A percentile compares a stretch with the other conserved stretches of the same genome.
These are phyloP conservation scores for Sclerotinia spermophila DNA, from an alignment of 2,329 filamentous ascomycete species.

Conservation along the genomic window DNA sequence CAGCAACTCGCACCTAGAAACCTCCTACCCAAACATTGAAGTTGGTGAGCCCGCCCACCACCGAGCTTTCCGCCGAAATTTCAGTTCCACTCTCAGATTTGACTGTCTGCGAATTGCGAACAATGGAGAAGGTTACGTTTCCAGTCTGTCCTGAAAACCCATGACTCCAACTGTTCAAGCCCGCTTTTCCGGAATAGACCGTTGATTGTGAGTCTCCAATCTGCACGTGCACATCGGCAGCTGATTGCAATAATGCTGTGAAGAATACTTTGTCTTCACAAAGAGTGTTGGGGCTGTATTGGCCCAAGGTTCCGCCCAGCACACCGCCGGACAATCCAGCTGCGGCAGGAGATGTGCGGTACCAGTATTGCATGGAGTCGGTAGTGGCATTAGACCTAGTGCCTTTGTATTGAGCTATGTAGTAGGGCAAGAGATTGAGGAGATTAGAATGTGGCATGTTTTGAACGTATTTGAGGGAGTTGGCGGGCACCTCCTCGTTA, in stretches of 20 bases:
- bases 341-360: slow-evolving; percentile 39
- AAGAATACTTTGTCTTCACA: slow-evolving; percentile 36
- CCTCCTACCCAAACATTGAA: slow-evolving; percentile 34
- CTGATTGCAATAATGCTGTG: slow-evolving; percentile 32
- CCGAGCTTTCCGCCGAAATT: slow-evolving; percentile 28
- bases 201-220: slow-evolving; percentile 32
- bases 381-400: slow-evolving; percentile 33
- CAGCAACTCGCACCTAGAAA: slow-evolving; percentile 21
- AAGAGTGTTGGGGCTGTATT: slow-evolving; percentile 33
- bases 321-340: slow-evolving; percentile 38
- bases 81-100: slow-evolving; percentile 28
- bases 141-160: slow-evolving; percentile 37
- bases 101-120: slow-evolving; percentile 27
- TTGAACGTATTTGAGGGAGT: slow-evolving; percentile 46
- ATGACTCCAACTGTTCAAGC: slow-evolving; percentile 32
- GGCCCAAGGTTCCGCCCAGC: too few relatives aligned
- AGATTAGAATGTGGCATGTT: slow-evolving; percentile 50
- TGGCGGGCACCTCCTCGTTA: slow-evolving; percentile 36
- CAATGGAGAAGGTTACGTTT: slow-evolving; percentile 33
- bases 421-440: slow-evolving; percentile 47
- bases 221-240: slow-evolving; percentile 35
- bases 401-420: slow-evolving; percentile 49
- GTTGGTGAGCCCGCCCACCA: slow-evolving; percentile 29
- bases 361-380: slow-evolving; percentile 44
- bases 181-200: slow-evolving; percentile 22